phyloP scores from a whole-genome alignment of 2,329 filamentous ascomycete genomes.

The Didymella sp. region DNA sequence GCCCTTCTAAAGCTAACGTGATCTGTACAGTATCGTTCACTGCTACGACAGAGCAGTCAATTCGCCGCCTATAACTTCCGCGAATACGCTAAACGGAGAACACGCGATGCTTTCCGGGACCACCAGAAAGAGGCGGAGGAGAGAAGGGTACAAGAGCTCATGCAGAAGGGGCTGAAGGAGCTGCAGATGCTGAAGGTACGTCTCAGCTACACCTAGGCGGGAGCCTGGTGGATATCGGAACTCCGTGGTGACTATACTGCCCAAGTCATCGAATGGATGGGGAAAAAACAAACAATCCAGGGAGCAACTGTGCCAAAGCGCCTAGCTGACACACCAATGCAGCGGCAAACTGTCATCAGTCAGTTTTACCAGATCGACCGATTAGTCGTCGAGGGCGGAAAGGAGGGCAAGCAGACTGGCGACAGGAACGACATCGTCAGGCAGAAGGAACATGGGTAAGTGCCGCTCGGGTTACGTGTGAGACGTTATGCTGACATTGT shows the following conservation, averaged over 20 bases:
- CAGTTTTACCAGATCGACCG: slow-evolving; percentile 93
- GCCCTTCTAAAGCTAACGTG: not conserved
- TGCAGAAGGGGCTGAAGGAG: slow-evolving; percentile 87
- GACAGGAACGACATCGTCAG: slow-evolving; percentile 71
- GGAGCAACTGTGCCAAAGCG: not conserved
- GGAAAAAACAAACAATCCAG: not conserved
- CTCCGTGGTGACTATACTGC: not conserved
- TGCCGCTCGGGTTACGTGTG: not conserved
- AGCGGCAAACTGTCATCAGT: slow-evolving; percentile 95
- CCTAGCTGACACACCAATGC: slow-evolving; percentile 51
- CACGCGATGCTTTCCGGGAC: slow-evolving; percentile 88
- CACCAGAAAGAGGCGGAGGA: slow-evolving; percentile 75
- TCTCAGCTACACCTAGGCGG: slow-evolving; percentile 16
- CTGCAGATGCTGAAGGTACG: slow-evolving; percentile 89
- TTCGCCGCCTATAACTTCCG: slow-evolving; percentile 97
- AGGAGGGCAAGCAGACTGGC: slow-evolving; percentile 76
- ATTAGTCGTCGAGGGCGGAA: slow-evolving; percentile 89
- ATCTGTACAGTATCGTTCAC: slow-evolving; percentile 78
- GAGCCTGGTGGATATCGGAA: not conserved
- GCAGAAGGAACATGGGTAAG: slow-evolving; percentile 81
- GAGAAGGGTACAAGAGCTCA: slow-evolving; percentile 80
- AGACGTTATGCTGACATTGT: slow-evolving; percentile 16
- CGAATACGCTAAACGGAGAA: slow-evolving; percentile 92
- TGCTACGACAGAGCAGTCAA: slow-evolving; percentile 83
- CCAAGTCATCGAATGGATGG: not conserved